Base-by-base conservation (phyloP, 1,139 yeast genomes). In the Candida pseudoviswanathii region DNA sequence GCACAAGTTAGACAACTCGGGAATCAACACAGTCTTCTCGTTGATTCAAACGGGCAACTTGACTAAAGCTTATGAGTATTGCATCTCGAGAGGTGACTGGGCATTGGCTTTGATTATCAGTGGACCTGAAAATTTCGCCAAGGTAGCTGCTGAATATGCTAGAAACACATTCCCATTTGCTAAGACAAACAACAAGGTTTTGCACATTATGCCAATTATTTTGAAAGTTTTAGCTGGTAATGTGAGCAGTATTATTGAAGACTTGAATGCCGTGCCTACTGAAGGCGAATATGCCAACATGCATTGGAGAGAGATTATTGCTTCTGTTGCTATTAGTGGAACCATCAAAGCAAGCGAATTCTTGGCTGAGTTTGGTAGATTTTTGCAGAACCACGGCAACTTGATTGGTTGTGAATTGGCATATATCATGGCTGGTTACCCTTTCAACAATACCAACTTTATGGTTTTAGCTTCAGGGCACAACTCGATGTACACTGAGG, bases 51-150 rank as follows among this genome's bases (percentile, higher is more conserved):
- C 70, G 1, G 97, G 97, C 1, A 77, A 84, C 50, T 78, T 83
- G 25, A 83, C 81, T 22, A 79, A 76, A 3, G 97, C 97, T 0
- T 68, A 91, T 48, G 75, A 80, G 29, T 71, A 75, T 50, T 82
- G 95, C 1, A 65, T 90, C 31, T 75, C 80, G 2, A 79, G 81
- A 51, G 81, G 84, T 10, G 89, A 89, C 54, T 91, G 91, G 88
- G 83, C 96, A 0, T 75, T 91, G 63, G 88, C 96, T 0, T 65
- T 92, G 49, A 67, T 90, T 38, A 71, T 92, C 50, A 68, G 82
- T 32, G 86, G 95, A 1, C 78, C 80, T 11, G 84, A 81, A 3
- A 74, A 76, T 44, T 86, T 90, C 80, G 70, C 82, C 5, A 72
- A 75, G 31, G 78, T 86, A 9, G 86, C 86, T 1, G 57, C 71